Base-by-base conservation (phyloP, 2,329 filamentous ascomycete genomes). In the Fusarium kyushuense region DNA sequence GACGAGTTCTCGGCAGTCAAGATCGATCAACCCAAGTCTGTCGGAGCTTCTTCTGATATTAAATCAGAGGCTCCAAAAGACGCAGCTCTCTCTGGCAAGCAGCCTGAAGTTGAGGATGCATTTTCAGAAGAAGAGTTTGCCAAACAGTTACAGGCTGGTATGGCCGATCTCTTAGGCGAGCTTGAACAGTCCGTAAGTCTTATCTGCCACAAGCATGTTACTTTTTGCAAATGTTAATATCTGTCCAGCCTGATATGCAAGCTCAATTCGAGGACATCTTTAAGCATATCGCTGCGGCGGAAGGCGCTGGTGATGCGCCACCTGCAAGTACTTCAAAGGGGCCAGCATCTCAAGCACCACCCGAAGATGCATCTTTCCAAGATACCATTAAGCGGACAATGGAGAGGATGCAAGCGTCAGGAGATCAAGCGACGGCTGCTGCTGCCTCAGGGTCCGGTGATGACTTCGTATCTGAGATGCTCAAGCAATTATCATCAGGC, bases 381-480 rank as follows among this genome's bases (percentile, higher is more conserved):
- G 94, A 97, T 62, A 97, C 93, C 1, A 98, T 99, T 73, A 90
- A 91, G 63, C 89, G 89, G 72, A 98, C 96, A 0, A 97, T 99
- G 92, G 93, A 96, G 80, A 91, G 96, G 48, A 97, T 99, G 93
- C 92, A 96, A 74, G 88, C 88, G 33, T 97, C 94, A 0, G 94
- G 92, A 3, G 90, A 95, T 40, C 90, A 94, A 71, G 94, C 94
- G 6, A 94, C 92, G 0, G 92, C 92, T 0, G 93, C 93, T 0
- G 88, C 90, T 1, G 85, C 90, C 3, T 90, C 89, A 2, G 86
- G 90, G 8, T 84, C 86, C 8, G 83, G 84, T 0, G 89, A 97
- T 68, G 94, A 97, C 77, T 89, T 98, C 75, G 84, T 99, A 42
- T 89, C 92, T n/a, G 92, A 97, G 77, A 89, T 99, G 84, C 86